Conservation (phyloP, 2,329 filamentous ascomycete genomes). For the Alternaria sp. region DNA sequence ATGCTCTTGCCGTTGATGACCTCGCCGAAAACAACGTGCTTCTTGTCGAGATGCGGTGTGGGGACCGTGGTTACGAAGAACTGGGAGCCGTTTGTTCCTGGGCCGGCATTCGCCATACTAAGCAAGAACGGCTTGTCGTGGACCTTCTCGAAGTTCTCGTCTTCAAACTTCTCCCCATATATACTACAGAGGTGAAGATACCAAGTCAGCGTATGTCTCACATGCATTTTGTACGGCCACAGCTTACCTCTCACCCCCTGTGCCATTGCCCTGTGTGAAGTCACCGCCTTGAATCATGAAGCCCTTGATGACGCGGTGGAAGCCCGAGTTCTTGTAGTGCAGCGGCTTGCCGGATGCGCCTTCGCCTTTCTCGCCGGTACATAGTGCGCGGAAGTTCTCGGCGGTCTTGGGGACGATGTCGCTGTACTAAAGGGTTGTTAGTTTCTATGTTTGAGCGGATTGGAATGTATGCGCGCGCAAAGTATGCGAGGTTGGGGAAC, state of each 20-base stretch:
- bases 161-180: conserved; percentile 95
- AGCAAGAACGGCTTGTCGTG: conserved; percentile 93
- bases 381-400: conserved; percentile 94
- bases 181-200: conserved; percentile 59
- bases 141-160: conserved; percentile 93
- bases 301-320: conserved; percentile 97
- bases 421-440: conserved; percentile 39
- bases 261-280: conserved; percentile 93
- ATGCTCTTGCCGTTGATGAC: conserved; percentile 92
- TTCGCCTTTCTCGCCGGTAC: conserved; percentile 90
- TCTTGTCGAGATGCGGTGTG: conserved; percentile 93
- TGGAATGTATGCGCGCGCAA: background rate
- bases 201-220: background rate
- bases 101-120: conserved; percentile 97
- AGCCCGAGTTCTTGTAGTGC: conserved; percentile 88
- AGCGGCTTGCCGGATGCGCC: conserved; percentile 84
- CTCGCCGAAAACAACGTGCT: conserved; percentile 97
- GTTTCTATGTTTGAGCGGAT: background rate
- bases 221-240: background rate
- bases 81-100: conserved; percentile 93
- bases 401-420: conserved; percentile 86
- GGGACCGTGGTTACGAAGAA: conserved; percentile 97
- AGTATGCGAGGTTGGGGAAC: conserved; percentile 32
- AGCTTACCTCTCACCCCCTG: conserved; percentile 75
- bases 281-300: conserved; percentile 99